Conservation (phyloP, 176 grass and related monocot species). For the Cocos nucifera region DNA sequence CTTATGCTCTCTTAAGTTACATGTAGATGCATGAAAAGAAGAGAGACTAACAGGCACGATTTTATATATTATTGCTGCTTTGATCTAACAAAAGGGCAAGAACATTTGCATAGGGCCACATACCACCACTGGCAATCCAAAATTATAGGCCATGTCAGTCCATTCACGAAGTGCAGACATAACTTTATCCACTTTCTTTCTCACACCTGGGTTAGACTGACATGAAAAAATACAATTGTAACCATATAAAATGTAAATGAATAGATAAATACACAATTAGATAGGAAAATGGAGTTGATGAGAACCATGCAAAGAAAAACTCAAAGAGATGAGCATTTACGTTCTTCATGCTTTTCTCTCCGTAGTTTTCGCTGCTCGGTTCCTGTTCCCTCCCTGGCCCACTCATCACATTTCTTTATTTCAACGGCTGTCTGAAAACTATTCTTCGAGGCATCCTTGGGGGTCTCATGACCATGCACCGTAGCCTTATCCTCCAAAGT, state of each 20-base stretch:
- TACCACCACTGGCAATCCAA: constrained; percentile 2
- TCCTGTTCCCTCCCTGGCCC: constrained; percentile 16
- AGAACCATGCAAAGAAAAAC: neutral
- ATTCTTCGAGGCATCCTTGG: neutral
- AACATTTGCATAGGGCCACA: neutral
- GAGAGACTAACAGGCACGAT: too few relatives aligned
- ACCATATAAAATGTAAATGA: neutral
- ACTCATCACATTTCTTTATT: constrained; percentile 11
- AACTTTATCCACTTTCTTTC: constrained; percentile 14
- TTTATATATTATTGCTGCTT: too few relatives aligned
- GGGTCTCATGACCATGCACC: neutral
- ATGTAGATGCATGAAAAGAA: too few relatives aligned
- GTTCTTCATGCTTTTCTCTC: constrained; percentile 4
- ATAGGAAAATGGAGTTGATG: neutral
- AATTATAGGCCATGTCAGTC: neutral
- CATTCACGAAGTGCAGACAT: constrained; percentile 7
- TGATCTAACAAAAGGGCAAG: neutral
- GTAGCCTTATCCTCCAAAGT: constrained; percentile 6
- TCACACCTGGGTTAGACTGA: neutral
- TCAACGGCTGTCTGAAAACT: neutral
- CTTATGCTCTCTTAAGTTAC: too few relatives aligned
- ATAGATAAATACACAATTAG: neutral
- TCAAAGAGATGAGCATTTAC: neutral
- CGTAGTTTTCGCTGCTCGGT: neutral
- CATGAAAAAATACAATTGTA: neutral